These are phyloP conservation scores for Musa acuminata DNA, from an alignment of 176 grass and related monocot species.

Conservation along the genomic window DNA sequence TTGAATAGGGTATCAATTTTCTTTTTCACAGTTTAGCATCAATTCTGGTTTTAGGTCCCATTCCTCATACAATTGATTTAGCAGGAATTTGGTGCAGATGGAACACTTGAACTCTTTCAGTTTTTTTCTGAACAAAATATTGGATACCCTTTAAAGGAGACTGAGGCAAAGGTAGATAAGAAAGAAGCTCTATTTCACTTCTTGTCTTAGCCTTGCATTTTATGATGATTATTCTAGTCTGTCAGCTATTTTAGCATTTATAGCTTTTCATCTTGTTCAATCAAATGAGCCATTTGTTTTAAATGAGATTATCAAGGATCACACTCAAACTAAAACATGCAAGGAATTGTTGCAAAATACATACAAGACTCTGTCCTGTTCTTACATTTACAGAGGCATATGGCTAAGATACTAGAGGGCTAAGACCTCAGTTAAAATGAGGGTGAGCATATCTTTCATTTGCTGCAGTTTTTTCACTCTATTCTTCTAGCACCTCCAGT, in stretches of 20 bases:
- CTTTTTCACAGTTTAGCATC: slow-evolving; percentile 1
- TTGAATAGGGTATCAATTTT: slow-evolving; percentile 47
- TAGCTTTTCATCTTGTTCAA: not conserved
- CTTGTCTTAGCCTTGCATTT: slow-evolving; percentile 2
- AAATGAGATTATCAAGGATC: not conserved
- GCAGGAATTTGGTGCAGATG: slow-evolving; percentile 65
- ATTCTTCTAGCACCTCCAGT: too few species aligned
- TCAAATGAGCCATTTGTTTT: not conserved
- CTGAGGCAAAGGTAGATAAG: slow-evolving; percentile 27
- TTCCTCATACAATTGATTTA: slow-evolving; percentile 12
- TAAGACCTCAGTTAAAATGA: too few species aligned
- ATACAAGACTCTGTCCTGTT: too few species aligned
- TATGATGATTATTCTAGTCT: not conserved
- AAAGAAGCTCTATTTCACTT: not conserved
- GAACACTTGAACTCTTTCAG: slow-evolving; percentile 60
- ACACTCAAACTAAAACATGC: too few species aligned
- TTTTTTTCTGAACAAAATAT: slow-evolving; percentile 66
- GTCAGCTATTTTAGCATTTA: not conserved
- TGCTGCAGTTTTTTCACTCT: too few species aligned
- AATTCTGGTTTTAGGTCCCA: not conserved
- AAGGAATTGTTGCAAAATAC: too few species aligned
- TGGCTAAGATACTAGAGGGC: too few species aligned
- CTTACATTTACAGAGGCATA: too few species aligned
- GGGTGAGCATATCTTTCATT: too few species aligned
- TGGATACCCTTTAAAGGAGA: slow-evolving; percentile 34